These are phyloP conservation scores for Tilletia caries DNA, from an alignment of 1,284 basidiomycete species.

Conservation along the genomic window DNA sequence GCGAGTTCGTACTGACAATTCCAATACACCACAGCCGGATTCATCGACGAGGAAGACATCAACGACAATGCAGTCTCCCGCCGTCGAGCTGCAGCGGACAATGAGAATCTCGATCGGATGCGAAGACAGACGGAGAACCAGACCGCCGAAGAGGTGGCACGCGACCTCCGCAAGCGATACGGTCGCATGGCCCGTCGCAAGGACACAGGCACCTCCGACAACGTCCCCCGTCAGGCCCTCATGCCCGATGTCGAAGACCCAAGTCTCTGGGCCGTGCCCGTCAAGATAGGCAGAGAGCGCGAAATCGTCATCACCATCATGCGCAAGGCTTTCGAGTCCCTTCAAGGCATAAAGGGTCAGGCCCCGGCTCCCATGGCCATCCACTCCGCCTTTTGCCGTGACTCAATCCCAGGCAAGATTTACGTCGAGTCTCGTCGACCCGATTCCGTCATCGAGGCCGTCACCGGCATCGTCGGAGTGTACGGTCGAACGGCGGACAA, in stretches of 20 bases:
- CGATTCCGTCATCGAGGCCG: conserved; percentile 78
- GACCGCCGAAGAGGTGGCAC: conserved; percentile 81
- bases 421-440: conserved; percentile 90
- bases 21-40: conserved; percentile 58
- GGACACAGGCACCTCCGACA: conserved; percentile 63
- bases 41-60: conserved; percentile 67
- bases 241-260: conserved; percentile 97
- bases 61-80: conserved; percentile 64
- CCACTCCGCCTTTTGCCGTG: conserved; percentile 88
- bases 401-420: conserved; percentile 89
- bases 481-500: conserved; percentile 64
- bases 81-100: conserved; percentile 60
- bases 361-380: conserved; percentile 65
- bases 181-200: conserved; percentile 56
- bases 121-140: conserved; percentile 75
- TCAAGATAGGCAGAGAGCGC: conserved; percentile 88
- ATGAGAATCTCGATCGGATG: conserved; percentile 73
- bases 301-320: conserved; percentile 91
- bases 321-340: conserved; percentile 70
- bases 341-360: conserved; percentile 33
- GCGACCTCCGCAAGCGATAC: conserved; percentile 78
- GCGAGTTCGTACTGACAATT: not conserved
- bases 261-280: conserved; percentile 89
- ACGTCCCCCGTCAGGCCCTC: conserved; percentile 82
- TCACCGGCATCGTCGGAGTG: conserved; percentile 85